These are phyloP conservation scores for Neofusicoccum umdonicola DNA, from an alignment of 2,329 filamentous ascomycete species.

Conservation along the genomic window DNA sequence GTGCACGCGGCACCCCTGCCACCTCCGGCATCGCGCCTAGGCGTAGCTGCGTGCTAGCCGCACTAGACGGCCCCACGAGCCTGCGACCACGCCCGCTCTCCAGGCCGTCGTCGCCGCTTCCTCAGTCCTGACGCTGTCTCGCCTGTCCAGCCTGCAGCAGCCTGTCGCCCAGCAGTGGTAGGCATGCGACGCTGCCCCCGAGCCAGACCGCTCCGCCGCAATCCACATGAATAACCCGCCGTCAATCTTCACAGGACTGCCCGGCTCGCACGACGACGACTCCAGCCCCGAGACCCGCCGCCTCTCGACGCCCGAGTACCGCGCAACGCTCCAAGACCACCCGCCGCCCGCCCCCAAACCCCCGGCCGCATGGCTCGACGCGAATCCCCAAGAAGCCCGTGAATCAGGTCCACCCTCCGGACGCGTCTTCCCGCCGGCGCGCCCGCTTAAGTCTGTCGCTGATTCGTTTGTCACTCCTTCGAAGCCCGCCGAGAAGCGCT, in stretches of 20 bases:
- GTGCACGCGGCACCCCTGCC: constrained; percentile 7
- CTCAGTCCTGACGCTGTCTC: not conserved
- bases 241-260: constrained; percentile 38
- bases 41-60: not conserved
- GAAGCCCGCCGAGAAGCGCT: constrained; percentile 16
- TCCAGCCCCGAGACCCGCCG: constrained; percentile 19
- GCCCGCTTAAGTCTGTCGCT: constrained; percentile 20
- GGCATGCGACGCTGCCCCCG: not conserved
- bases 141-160: not conserved
- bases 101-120: not conserved
- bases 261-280: constrained; percentile 17
- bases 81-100: not conserved
- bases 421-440: constrained; percentile 7
- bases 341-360: constrained; percentile 7
- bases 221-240: constrained; percentile 27
- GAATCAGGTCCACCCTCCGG: constrained; percentile 21
- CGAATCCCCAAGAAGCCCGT: not conserved
- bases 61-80: not conserved
- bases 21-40: not conserved
- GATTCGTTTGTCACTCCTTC: constrained; percentile 19
- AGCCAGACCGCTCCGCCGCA: not conserved
- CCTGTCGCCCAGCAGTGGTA: not conserved
- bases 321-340: constrained; percentile 20
- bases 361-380: not conserved
- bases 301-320: constrained; percentile 25